phyloP scores from a whole-genome alignment of 2,329 filamentous ascomycete genomes.

The Trichoderma sp. region DNA sequence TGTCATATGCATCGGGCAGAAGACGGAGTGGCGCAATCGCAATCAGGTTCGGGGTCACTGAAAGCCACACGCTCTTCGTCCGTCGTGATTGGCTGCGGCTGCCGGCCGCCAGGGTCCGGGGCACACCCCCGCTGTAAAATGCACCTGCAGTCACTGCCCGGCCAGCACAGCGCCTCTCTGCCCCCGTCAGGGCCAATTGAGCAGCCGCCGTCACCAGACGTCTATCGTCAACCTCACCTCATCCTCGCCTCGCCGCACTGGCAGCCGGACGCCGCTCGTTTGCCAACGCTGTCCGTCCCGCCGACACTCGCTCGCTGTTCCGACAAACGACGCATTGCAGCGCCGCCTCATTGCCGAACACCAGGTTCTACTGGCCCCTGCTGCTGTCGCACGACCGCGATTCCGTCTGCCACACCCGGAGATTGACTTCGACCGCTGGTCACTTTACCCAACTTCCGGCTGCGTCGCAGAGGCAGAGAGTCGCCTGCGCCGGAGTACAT shows the following conservation, averaged over 20 bases:
- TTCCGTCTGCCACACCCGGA: slow-evolving; percentile 3
- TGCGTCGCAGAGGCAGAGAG: background rate
- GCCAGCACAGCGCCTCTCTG: slow-evolving; percentile 4
- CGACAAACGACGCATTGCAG: background rate
- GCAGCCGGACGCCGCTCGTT: slow-evolving; percentile 17
- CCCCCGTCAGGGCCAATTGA: slow-evolving; percentile 11
- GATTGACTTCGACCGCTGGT: slow-evolving; percentile 15
- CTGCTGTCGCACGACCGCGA: slow-evolving; percentile 14
- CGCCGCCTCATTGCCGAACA: background rate
- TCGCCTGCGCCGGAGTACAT: background rate
- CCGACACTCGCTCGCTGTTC: slow-evolving; percentile 20
- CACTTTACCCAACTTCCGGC: slow-evolving; percentile 19
- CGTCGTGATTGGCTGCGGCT: slow-evolving; percentile 25
- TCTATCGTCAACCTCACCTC: slow-evolving; percentile 15
- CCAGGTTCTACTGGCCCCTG: background rate
- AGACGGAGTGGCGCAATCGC: slow-evolving; percentile 14
- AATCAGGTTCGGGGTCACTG: background rate
- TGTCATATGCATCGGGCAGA: slow-evolving; percentile 1
- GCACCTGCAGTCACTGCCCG: slow-evolving; percentile 20
- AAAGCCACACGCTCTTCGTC: background rate
- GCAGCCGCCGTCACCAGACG: background rate
- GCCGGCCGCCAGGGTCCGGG: slow-evolving; percentile 22
- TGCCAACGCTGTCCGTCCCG: background rate
- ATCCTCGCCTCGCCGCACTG: background rate
- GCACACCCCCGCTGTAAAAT: slow-evolving; percentile 24